Base-by-base conservation (phyloP, 306 rosid species). In the Quercus wislizeni region DNA sequence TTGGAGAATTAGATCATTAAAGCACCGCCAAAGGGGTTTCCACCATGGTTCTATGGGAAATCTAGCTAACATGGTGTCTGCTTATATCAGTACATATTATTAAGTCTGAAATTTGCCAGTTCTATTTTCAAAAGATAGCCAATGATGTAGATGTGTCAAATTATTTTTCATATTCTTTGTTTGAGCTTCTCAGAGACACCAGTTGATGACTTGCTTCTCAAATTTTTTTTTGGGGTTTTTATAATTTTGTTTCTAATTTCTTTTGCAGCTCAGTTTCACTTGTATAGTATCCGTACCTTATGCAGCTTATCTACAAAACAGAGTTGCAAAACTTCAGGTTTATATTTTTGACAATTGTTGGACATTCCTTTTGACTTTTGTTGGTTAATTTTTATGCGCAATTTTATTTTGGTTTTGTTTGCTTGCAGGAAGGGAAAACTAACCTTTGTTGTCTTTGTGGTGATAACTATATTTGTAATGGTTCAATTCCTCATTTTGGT, bases 301-400 rank as follows among this genome's bases (percentile, higher is more conserved):
- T 85, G 82, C 86, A 25, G 76, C 84, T 76, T 75, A 76, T 85
- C 88, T 92, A 73, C 88, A 77, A 27, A 84, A 78, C 28, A 92
- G 84, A 82, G 81, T 95, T 79, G 76, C 82, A 18, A 76, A 85
- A 77, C 82, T 95, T 69, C 86, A 90, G 99, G 99, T 90, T 86
- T 81, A 31, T 38, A 63, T 35, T 27, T 54, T 54, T 31, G 0
- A 23, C 33, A 2, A 23, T 21, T 18, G 51, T 52, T 70, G 33
- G 7, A 10, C 20, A 10, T 55, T 41, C 25, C 14, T 20, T 52
- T 69, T 14, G 30, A 4, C 15, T 28, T 43, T 43, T 56, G 67
- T 23, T 21, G 21, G 51, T 73, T 54, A 49, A 49, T 38, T 28
- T 38, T 55, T 72, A 20, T 79, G 23, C 23, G 7, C 30, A 41